Base-by-base conservation (phyloP, 2,329 filamentous ascomycete species). In the Fusarium incarnatum region DNA sequence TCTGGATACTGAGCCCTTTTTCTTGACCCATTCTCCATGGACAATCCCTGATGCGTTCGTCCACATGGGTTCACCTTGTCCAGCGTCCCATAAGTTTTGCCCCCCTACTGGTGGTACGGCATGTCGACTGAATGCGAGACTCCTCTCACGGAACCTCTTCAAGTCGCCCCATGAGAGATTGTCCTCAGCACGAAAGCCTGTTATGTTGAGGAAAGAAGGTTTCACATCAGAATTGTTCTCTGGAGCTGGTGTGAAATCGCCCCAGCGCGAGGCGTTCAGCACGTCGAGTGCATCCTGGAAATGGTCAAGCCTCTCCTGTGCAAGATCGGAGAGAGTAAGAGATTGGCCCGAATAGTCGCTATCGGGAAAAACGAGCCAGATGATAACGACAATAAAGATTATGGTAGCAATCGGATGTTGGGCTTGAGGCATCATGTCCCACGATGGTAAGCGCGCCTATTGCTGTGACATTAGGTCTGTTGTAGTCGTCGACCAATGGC, bases 131-230 rank as follows among this genome's bases (percentile, higher is more conserved):
- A 86, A 90, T 71, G 89, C 84, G 58, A 87, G 83, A 57, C 90
- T 92, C 69, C 87, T 87, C 64, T 89, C 81, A 76, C 88, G 89
- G 62, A 94, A 93, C 2, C 83, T 81, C 0, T 83, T 83, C 23
- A 98, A 82, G 60, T 94, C 85, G 34, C 90, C 87, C 94, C 94
- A 98, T 3, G 88, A 91, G 79, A 92, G 93, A 7, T 87, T 89
- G 80, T 97, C 92, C 22, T 89, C 86, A 48, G 88, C 82, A 50
- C 92, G 87, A 66, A 97, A 90, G 2, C 95, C 95, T 4, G 92
- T 92, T 54, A 97, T 82, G 73, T 94, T 93, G 63, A 94, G 80
- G 67, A 85, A 90, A 25, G 80, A 82, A 16, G 76, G 89, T 40
- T 80, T 81, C 13, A 71, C 47, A 48, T 67, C 70, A 23, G 68